phyloP scores from a whole-genome alignment of 352 stramenopile species.

The Globisporangium nagaii region DNA sequence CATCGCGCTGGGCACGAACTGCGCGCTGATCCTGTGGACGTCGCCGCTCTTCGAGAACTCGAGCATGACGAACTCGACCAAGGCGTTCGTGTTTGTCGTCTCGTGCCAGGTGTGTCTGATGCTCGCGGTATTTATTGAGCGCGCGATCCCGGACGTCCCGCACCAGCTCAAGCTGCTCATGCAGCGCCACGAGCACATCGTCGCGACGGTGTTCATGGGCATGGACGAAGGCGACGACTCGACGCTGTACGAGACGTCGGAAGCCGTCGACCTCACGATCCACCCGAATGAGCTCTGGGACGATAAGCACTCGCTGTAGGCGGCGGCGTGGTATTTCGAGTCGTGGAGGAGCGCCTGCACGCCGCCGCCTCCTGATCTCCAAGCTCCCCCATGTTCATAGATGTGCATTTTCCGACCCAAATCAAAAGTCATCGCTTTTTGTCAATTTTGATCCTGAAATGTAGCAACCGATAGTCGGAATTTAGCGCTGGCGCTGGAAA shows the following conservation, averaged over 20 bases:
- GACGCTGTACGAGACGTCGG: conserved; percentile 64
- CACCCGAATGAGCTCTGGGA: conserved; percentile 71
- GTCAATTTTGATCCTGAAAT: too few species aligned
- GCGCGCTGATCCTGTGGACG: conserved; percentile 76
- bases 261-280: conserved; percentile 68
- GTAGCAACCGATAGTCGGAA: too few species aligned
- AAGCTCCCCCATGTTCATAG: too few species aligned
- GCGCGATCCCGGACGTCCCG: conserved; percentile 50
- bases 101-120: conserved; percentile 67
- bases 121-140: conserved; percentile 56
- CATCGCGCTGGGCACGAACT: conserved; percentile 72
- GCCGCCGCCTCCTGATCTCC: too few species aligned
- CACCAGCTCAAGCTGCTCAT: conserved; percentile 48
- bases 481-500: too few species aligned
- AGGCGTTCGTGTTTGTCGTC: conserved; percentile 66
- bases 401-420: too few species aligned
- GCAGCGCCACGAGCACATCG: conserved; percentile 66
- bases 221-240: conserved; percentile 60
- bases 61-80: conserved; percentile 26
- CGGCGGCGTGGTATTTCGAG: too few species aligned
- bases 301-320: conserved; percentile 20
- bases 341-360: too few species aligned
- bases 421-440: too few species aligned
- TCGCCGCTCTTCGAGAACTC: conserved; percentile 56
- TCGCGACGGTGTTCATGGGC: conserved; percentile 74